Evolutionary conservation across 73 alveolate species (phyloP).

Genomic region (Tetrahymena thermophila): DNA sequence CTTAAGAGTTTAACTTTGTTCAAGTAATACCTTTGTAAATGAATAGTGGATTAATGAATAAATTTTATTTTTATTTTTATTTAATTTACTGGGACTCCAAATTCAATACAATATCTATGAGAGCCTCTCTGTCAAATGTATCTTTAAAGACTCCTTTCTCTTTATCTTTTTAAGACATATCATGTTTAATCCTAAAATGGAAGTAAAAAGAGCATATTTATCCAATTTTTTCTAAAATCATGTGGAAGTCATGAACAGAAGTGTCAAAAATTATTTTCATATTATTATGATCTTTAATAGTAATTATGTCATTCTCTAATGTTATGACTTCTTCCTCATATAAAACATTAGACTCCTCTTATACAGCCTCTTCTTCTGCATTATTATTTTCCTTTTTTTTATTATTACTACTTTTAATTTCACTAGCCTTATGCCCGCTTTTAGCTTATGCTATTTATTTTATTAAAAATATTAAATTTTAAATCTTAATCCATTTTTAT

Average conservation of each 20-base stretch:
- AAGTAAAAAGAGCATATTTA: background rate
- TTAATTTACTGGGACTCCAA: background rate
- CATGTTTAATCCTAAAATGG: background rate
- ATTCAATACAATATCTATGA: background rate
- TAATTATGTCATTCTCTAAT: background rate
- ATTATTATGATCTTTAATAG: background rate
- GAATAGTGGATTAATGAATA: background rate
- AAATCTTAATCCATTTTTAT: too few relatives aligned
- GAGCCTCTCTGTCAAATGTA: background rate
- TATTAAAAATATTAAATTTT: too few relatives aligned
- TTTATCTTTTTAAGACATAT: background rate
- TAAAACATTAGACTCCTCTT: background rate
- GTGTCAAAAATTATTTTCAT: background rate
- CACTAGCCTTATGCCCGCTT: background rate
- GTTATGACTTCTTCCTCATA: background rate
- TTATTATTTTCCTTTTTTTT: background rate
- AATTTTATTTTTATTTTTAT: background rate
- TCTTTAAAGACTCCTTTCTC: background rate
- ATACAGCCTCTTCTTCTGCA: background rate
- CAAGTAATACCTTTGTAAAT: background rate
- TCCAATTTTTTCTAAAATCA: background rate
- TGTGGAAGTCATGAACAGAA: background rate
- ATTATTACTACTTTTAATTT: background rate
- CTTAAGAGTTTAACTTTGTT: background rate
- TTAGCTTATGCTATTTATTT: background rate